Evolutionary conservation across 495 filamentous ascomycete genomes (phyloP).

Genomic region (Massariosphaeria phaeospora): DNA sequence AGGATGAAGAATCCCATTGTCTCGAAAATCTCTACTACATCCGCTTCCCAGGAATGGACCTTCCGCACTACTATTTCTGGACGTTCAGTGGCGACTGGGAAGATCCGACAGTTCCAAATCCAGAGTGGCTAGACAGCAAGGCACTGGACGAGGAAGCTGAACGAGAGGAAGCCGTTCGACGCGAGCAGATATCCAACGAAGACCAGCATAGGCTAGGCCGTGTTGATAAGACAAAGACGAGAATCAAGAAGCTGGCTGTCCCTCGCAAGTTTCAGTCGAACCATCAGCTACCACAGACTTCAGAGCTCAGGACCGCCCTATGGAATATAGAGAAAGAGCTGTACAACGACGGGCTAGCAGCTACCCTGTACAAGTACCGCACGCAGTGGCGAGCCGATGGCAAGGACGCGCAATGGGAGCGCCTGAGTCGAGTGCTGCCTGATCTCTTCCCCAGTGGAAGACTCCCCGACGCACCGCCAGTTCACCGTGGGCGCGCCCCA

Average conservation of each 20-base stretch:
- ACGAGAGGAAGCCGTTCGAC: neutral
- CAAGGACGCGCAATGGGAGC: slow-evolving; percentile 4
- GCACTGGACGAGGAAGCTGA: neutral
- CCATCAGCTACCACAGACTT: slow-evolving; percentile 2
- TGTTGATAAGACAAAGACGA: neutral
- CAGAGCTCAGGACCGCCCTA: slow-evolving; percentile 5
- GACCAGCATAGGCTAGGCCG: neutral
- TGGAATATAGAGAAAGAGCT: slow-evolving; percentile 20
- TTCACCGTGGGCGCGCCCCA: neutral
- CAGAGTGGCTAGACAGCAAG: neutral
- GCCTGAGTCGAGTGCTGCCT: neutral
- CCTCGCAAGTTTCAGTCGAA: slow-evolving; percentile 7
- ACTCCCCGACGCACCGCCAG: slow-evolving; percentile 13
- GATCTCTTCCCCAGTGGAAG: slow-evolving; percentile 8
- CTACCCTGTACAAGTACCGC: slow-evolving; percentile 5
- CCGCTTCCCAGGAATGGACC: slow-evolving; percentile 14
- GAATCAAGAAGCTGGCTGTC: slow-evolving; percentile 1
- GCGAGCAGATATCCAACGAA: neutral
- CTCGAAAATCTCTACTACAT: slow-evolving; percentile 21
- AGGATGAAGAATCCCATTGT: neutral
- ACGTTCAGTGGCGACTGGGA: slow-evolving; percentile 10
- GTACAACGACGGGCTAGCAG: slow-evolving; percentile 7
- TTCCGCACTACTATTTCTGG: slow-evolving; percentile 28
- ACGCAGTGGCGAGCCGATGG: slow-evolving; percentile 11
- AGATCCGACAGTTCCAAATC: slow-evolving; percentile 19